Evolutionary conservation across 768 basidiomycete genomes (phyloP), one percentile per base, ranked within the genome.

Genomic region (Leucosporidium yakuticum): DNA sequence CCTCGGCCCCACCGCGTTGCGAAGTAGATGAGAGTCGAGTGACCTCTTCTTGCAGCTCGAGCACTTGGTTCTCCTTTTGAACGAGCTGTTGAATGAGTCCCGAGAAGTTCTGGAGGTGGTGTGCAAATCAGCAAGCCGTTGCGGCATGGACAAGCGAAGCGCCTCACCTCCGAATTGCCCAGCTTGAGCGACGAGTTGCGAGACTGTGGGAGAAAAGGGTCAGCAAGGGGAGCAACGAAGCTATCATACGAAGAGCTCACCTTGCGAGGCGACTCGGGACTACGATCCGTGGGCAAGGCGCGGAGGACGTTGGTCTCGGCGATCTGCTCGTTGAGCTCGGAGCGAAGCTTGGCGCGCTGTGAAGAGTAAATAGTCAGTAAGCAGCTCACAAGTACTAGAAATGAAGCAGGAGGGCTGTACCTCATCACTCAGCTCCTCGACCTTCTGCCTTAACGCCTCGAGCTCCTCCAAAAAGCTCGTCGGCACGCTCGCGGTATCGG

Each of bases 61-160:
- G 76, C 2, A 91, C 88, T 77, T 92, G 85, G 74, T 88, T 90
- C 80, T 96, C 92, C 77, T 91, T 92, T 76, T 86, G 84, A 4
- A 88, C 84, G 21, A 94, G 81, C 15, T 89, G 85, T 74, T 91
- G 89, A 14, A 91, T 85, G 25, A 94, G 76, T 2, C 88, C 89
- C 69, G 85, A 83, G 65, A 88, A 83, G 69, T 83, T 86, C 84
- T 88, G 79, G 55, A 32, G 21, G 21, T 14, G 17, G 21, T 0
- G 27, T 9, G 17, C 8, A 20, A 17, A 44, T 61, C 19, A 62
- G 48, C 34, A 17, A 21, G 29, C 1, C 17, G 27, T 29, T 23
- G 64, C 56, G 6, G 47, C 17, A 36, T 15, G 31, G 60, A 39
- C 56, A 58, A 29, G 39, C n/a, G 55, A 58, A n/a, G 20, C 32